Conservation (phyloP, 371 early-diverging fungal genomes). For the Fennellomyces sp. region DNA sequence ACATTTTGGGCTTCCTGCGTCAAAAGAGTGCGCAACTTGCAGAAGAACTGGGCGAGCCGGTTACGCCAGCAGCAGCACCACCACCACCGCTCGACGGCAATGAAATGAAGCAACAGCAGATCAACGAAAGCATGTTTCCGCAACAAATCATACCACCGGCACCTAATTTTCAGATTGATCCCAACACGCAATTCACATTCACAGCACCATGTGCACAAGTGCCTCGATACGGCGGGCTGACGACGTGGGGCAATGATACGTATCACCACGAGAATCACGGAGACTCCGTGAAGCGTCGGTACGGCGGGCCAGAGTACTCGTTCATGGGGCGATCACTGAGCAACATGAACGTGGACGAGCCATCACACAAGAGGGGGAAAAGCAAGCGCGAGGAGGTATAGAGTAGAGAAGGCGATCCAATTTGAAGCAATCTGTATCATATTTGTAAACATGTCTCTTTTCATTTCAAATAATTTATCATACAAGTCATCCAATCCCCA, state of each 20-base stretch:
- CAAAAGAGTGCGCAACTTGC: conserved; percentile 48
- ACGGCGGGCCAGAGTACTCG: conserved; percentile 24
- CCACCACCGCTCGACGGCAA: background rate
- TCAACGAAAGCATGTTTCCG: conserved; percentile 12
- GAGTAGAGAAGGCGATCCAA: too few relatives aligned
- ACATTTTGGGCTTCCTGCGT: conserved; percentile 58
- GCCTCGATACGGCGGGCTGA: conserved; percentile 3
- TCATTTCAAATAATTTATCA: too few relatives aligned
- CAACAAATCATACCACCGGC: conserved; percentile 11
- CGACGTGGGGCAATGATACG: conserved; percentile 9
- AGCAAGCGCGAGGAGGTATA: conserved; percentile 35
- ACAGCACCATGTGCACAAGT: conserved; percentile 7
- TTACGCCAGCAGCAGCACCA: conserved; percentile 17
- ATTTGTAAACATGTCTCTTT: too few relatives aligned
- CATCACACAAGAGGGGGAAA: conserved; percentile 42
- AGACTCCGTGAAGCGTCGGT: conserved; percentile 35
- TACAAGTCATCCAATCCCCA: too few relatives aligned
- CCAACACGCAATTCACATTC: conserved; percentile 51
- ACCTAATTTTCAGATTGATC: conserved; percentile 46
- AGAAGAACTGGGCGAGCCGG: conserved; percentile 28
- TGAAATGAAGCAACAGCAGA: conserved; percentile 10
- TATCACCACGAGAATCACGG: conserved; percentile 11
- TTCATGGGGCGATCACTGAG: conserved; percentile 42
- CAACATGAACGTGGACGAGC: conserved; percentile 36
- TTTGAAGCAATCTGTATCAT: too few relatives aligned